Evolutionary conservation across 2,329 filamentous ascomycete genomes (phyloP).

Genomic region (Scytalidium lignicola): DNA sequence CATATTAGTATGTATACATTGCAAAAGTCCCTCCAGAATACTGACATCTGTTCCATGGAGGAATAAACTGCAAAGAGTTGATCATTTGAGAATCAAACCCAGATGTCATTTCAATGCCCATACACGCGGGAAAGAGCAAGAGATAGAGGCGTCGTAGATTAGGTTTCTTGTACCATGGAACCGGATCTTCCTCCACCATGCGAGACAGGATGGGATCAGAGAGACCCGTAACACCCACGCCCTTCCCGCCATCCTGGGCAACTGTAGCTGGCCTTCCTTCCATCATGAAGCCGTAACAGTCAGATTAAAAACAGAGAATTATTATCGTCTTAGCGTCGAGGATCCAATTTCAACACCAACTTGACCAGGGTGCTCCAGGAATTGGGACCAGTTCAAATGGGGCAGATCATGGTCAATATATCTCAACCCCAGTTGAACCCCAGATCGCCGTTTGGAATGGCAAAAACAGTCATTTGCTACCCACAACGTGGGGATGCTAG

Average conservation of each 20-base stretch:
- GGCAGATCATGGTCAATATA: too few relatives aligned
- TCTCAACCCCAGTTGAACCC: too few relatives aligned
- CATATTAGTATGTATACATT: background rate
- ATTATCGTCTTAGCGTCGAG: too few relatives aligned
- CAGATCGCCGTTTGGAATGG: too few relatives aligned
- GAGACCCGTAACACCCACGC: background rate
- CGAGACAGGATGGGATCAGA: conserved; percentile 35
- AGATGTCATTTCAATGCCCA: conserved; percentile 51
- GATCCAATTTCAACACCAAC: too few relatives aligned
- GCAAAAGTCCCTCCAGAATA: background rate
- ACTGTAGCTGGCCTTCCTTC: background rate
- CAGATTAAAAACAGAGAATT: too few relatives aligned
- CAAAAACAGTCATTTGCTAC: too few relatives aligned
- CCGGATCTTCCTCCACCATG: conserved; percentile 33
- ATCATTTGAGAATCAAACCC: conserved; percentile 48
- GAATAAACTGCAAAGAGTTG: conserved; percentile 35
- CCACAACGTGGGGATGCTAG: too few relatives aligned
- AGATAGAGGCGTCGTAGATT: conserved; percentile 34
- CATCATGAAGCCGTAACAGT: background rate
- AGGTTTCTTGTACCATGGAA: conserved; percentile 33
- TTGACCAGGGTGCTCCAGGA: too few relatives aligned
- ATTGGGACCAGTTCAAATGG: too few relatives aligned
- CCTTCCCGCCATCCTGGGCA: background rate
- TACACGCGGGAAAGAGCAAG: conserved; percentile 40
- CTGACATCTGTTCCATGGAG: conserved; percentile 27